A percentile compares a stretch with the other conserved stretches of the same genome.
Evolutionary conservation across 2,329 filamentous ascomycete species (phyloP).

Genomic region (Xylaria sp.): DNA sequence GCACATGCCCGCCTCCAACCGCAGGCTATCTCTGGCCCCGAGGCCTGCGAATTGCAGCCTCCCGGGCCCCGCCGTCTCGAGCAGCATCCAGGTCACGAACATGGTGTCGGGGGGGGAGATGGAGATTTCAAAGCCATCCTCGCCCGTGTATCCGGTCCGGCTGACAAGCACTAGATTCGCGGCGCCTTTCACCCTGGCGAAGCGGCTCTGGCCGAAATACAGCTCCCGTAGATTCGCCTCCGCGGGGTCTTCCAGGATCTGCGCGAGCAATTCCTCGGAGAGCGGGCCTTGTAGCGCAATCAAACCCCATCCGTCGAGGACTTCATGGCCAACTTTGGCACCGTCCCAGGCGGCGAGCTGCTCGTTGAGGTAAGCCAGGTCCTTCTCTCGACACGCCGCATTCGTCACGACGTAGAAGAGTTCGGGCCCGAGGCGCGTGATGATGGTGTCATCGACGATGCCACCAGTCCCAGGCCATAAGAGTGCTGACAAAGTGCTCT

Average conservation of each 20-base stretch:
- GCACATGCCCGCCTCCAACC: conserved; percentile 97
- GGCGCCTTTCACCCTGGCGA: conserved; percentile 65
- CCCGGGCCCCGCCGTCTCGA: conserved; percentile 65
- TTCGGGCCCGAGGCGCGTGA: conserved; percentile 77
- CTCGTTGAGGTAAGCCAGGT: conserved; percentile 74
- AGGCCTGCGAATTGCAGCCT: conserved; percentile 81
- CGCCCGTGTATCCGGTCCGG: conserved; percentile 93
- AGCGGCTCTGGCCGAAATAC: conserved; percentile 80
- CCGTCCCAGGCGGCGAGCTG: conserved; percentile 69
- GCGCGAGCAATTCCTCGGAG: conserved; percentile 70
- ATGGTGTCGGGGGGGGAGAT: conserved; percentile 72
- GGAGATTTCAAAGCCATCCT: conserved; percentile 97
- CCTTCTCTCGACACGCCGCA: conserved; percentile 88
- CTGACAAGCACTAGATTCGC: conserved; percentile 70
- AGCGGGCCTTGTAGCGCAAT: conserved; percentile 89
- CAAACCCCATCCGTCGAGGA: conserved; percentile 75
- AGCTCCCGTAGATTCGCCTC: conserved; percentile 66
- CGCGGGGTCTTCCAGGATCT: conserved; percentile 61
- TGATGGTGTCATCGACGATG: conserved; percentile 92
- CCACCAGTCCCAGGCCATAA: conserved; percentile 81
- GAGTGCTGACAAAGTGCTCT: conserved; percentile 83
- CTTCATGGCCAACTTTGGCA: conserved; percentile 68
- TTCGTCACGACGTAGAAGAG: conserved; percentile 95
- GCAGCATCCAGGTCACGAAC: conserved; percentile 70
- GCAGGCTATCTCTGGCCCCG: conserved; percentile 87